Conservation (phyloP, 2,329 filamentous ascomycete genomes). For the Neofusicoccum umdonicola region DNA sequence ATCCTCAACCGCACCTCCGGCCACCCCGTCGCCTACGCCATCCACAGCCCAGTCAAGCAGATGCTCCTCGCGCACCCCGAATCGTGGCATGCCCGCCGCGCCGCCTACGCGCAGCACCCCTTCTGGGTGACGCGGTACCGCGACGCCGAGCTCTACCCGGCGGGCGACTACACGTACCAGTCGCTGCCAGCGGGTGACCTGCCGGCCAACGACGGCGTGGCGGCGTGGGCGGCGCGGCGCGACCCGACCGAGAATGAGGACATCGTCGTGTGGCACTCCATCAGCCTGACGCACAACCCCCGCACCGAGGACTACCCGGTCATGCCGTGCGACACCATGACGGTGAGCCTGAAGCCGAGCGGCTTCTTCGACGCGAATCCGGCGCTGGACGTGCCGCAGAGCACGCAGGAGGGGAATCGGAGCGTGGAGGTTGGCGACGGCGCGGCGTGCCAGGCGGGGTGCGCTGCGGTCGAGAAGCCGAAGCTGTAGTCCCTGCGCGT, state of each 20-base stretch:
- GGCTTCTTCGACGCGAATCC: not conserved
- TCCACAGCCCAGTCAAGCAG: slow-evolving; percentile 38
- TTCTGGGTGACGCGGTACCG: slow-evolving; percentile 29
- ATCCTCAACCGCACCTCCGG: slow-evolving; percentile 50
- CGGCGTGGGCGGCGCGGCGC: slow-evolving; percentile 16
- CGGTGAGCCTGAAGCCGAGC: slow-evolving; percentile 7
- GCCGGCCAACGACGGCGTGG: slow-evolving; percentile 23
- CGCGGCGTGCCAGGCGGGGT: too few species aligned
- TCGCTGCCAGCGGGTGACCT: slow-evolving; percentile 22
- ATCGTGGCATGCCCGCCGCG: slow-evolving; percentile 26
- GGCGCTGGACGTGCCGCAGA: slow-evolving; percentile 10
- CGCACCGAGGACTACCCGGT: slow-evolving; percentile 34
- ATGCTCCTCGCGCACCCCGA: slow-evolving; percentile 26
- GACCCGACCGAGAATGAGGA: slow-evolving; percentile 27
- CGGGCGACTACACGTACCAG: slow-evolving; percentile 28
- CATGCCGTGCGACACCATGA: slow-evolving; percentile 28
- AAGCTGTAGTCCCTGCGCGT: not conserved
- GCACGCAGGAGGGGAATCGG: not conserved
- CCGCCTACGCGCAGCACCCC: slow-evolving; percentile 26
- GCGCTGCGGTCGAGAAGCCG: not conserved
- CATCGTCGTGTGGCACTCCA: slow-evolving; percentile 45
- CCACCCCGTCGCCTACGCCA: slow-evolving; percentile 52
- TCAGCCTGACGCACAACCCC: slow-evolving; percentile 46
- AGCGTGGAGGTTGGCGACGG: not conserved
- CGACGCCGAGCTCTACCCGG: slow-evolving; percentile 28